phyloP scores from a whole-genome alignment of 192 early-diverging fungal species.

The Coemansia sp. region DNA sequence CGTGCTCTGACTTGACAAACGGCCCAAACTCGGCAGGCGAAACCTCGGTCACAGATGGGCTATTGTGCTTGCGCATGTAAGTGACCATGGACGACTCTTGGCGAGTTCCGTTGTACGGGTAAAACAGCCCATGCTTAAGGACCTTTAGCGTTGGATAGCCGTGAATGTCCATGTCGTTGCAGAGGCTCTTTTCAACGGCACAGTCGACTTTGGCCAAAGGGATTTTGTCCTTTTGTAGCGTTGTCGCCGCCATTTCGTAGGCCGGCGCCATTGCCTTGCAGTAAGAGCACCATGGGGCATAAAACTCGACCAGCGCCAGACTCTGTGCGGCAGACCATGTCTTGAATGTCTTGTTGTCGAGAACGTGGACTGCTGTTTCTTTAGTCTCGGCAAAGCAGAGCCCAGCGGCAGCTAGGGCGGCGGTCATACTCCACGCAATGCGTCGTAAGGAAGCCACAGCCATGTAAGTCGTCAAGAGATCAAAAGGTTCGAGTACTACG shows the following conservation, averaged over 20 bases:
- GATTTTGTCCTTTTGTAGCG: slow-evolving; percentile 69
- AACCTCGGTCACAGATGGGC: slow-evolving; percentile 74
- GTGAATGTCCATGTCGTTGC: slow-evolving; percentile 69
- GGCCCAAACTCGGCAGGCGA: slow-evolving; percentile 57
- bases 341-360: slow-evolving; percentile 63
- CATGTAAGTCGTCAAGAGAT: not conserved
- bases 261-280: slow-evolving; percentile 91
- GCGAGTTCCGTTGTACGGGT: slow-evolving; percentile 82
- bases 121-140: slow-evolving; percentile 60
- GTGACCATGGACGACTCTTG: slow-evolving; percentile 80
- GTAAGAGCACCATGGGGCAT: slow-evolving; percentile 95
- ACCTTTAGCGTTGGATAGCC: slow-evolving; percentile 95
- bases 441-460: slow-evolving; percentile 1
- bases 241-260: slow-evolving; percentile 85
- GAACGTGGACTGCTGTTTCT: slow-evolving; percentile 55
- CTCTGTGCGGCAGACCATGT: slow-evolving; percentile 59
- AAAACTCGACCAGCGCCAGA: slow-evolving; percentile 89
- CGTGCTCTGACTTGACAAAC: slow-evolving; percentile 73
- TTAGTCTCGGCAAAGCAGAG: slow-evolving; percentile 9
- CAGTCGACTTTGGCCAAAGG: slow-evolving; percentile 95
- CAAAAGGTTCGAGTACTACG: not conserved
- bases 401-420: not conserved
- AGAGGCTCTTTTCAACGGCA: slow-evolving; percentile 76
- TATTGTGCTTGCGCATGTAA: slow-evolving; percentile 88
- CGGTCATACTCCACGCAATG: slow-evolving; percentile 3